Evolutionary conservation across 2,329 filamentous ascomycete species (phyloP).

Genomic region (Neopestalotiopsis sp.): DNA sequence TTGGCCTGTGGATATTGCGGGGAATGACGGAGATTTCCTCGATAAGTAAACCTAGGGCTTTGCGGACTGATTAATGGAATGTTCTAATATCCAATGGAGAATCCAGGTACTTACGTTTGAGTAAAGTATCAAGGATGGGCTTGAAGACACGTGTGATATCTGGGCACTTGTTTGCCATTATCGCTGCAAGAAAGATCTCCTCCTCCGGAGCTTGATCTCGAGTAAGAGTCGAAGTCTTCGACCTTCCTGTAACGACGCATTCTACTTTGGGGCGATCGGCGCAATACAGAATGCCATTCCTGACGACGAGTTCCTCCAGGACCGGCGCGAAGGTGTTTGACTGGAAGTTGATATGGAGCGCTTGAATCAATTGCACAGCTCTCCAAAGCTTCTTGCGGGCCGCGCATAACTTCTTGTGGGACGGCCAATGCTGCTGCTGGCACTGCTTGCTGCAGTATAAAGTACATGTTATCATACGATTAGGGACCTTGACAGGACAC

Average conservation of each 20-base stretch:
- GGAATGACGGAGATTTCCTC: neutral
- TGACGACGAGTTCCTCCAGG: neutral
- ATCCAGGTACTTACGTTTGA: neutral
- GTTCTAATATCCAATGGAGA: neutral
- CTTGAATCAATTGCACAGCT: constrained; percentile 10
- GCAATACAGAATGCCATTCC: neutral
- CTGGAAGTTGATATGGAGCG: neutral
- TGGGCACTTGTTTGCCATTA: neutral
- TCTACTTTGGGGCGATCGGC: neutral
- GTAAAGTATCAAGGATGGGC: neutral
- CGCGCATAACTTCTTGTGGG: neutral
- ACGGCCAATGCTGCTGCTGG: neutral
- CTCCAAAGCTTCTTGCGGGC: constrained; percentile 1
- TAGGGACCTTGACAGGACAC: neutral
- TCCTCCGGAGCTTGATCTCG: neutral
- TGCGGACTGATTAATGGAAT: neutral
- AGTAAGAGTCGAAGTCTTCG: neutral
- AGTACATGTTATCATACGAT: neutral
- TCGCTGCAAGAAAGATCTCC: neutral
- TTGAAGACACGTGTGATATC: neutral
- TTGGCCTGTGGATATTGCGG: neutral
- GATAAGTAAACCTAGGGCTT: neutral
- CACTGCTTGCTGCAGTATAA: neutral
- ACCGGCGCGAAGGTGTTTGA: neutral
- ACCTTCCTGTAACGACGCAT: neutral